phyloP scores from a whole-genome alignment of 2,329 filamentous ascomycete genomes.

The Apiospora malaysiana region DNA sequence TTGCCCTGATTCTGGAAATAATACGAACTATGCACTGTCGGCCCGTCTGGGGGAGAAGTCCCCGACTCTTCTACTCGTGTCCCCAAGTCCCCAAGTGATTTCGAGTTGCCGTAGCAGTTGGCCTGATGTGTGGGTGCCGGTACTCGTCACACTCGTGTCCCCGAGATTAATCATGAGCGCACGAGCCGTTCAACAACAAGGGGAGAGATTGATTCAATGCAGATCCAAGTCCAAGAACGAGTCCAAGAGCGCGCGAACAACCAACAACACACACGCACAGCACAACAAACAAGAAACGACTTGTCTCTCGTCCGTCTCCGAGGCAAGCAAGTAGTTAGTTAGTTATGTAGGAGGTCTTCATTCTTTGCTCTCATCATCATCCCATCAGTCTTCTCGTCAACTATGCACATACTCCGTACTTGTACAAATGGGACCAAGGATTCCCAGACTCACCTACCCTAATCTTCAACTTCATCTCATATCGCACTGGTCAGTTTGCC shows the following conservation, averaged over 20 bases:
- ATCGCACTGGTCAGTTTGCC: neutral
- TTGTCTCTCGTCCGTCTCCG: no score
- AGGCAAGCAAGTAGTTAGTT: neutral
- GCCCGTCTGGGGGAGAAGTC: neutral
- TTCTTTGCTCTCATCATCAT: neutral
- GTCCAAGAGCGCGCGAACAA: neutral
- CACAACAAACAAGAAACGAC: neutral
- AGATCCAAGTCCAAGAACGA: neutral
- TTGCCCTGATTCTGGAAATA: neutral
- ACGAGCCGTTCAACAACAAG: neutral
- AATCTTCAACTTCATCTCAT: neutral
- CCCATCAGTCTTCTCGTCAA: neutral
- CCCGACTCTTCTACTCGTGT: neutral
- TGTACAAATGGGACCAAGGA: neutral
- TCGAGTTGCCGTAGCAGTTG: conserved; percentile 6
- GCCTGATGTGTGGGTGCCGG: neutral
- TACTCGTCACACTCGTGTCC: neutral
- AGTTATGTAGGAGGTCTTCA: neutral
- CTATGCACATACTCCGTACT: neutral
- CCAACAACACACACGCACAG: no score
- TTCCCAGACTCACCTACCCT: neutral
- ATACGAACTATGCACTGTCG: conserved; percentile 6
- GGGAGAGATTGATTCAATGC: conserved; percentile 12
- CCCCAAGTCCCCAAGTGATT: conserved; percentile 3
- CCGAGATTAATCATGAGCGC: neutral